phyloP scores from a whole-genome alignment of 1,284 basidiomycete species.

The Dichomitus squalens region DNA sequence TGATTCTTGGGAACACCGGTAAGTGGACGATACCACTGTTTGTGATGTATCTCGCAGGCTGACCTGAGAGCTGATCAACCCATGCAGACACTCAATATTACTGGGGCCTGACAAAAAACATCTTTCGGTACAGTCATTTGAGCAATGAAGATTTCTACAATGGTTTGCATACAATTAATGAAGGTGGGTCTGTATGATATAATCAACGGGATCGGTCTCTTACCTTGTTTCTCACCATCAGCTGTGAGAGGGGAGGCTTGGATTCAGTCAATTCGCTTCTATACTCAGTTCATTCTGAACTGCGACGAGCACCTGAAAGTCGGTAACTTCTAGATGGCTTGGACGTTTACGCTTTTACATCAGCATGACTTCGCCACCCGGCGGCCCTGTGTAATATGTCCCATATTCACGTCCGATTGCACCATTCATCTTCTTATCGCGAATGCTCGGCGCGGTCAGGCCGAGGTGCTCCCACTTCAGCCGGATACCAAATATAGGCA shows the following conservation, averaged over 20 bases:
- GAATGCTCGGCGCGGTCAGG: no score
- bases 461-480: neutral
- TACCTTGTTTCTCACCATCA: neutral
- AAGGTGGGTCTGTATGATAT: conserved; percentile 31
- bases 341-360: no score
- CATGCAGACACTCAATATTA: conserved; percentile 44
- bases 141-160: conserved; percentile 20
- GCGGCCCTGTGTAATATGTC: conserved; percentile 32
- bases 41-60: neutral
- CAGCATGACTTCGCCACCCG: no score
- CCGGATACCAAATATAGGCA: neutral
- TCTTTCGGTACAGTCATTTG: conserved; percentile 46
- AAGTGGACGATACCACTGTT: neutral
- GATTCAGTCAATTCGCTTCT: conserved; percentile 30
- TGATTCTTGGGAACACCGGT: conserved; percentile 41
- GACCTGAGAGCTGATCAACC: conserved; percentile 15
- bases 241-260: conserved; percentile 25
- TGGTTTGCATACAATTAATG: conserved; percentile 54
- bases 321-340: no score
- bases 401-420: neutral
- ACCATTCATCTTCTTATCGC: no score
- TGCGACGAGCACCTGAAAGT: conserved; percentile 28
- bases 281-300: conserved; percentile 31
- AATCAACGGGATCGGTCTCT: no score
- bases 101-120: conserved; percentile 47